Evolutionary conservation across 2,329 filamentous ascomycete genomes (phyloP).

Genomic region (Botrytis cinerea): DNA sequence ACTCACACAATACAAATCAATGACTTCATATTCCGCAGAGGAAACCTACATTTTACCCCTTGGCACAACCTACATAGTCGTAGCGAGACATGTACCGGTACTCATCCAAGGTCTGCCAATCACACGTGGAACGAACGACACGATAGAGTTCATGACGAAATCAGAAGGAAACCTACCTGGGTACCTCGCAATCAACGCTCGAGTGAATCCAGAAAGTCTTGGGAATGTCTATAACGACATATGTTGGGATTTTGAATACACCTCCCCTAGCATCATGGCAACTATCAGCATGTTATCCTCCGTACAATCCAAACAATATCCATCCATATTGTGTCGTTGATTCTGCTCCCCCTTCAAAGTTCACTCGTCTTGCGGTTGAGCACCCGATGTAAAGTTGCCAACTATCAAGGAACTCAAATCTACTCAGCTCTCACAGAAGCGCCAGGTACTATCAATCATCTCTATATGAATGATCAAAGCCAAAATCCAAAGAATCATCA

Average conservation of each 20-base stretch:
- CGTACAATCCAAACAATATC: background rate
- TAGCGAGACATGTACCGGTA: too few relatives aligned
- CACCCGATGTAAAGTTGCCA: background rate
- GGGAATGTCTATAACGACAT: background rate
- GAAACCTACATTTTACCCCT: background rate
- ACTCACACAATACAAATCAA: background rate
- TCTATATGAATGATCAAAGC: background rate
- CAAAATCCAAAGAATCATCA: background rate
- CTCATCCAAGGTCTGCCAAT: background rate
- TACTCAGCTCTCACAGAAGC: too few relatives aligned
- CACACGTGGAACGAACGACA: background rate
- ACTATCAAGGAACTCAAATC: background rate
- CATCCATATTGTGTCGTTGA: background rate
- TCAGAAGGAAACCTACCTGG: background rate
- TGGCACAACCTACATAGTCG: background rate
- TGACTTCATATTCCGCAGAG: background rate
- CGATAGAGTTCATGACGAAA: background rate
- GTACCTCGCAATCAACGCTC: background rate
- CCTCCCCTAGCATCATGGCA: background rate
- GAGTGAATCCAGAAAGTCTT: background rate
- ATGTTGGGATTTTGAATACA: too few relatives aligned
- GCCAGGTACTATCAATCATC: background rate
- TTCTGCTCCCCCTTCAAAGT: background rate
- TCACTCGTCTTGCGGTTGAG: background rate
- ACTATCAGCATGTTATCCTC: background rate